Percentiles rank a stretch among this genome's conserved stretches.
Evolutionary conservation across 2,329 filamentous ascomycete genomes (phyloP).

Genomic region (Magnaporthiopsis incrustans): DNA sequence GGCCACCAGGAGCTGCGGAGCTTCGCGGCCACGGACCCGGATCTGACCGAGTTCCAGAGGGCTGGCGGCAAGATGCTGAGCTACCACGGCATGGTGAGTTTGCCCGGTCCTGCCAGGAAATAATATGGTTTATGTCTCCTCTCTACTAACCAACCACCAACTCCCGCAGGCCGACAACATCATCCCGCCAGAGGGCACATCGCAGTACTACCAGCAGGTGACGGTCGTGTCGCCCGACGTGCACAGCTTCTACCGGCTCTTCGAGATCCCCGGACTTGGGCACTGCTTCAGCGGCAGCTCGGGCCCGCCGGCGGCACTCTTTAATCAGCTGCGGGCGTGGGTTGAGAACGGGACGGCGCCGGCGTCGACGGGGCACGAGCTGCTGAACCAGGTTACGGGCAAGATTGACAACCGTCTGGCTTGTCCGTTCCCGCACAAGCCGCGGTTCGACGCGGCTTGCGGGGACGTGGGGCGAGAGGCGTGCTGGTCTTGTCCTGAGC

Average conservation of each 20-base stretch:
- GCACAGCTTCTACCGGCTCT: conserved; percentile 24
- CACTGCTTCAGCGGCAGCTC: conserved; percentile 24
- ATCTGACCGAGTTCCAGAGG: conserved; percentile 31
- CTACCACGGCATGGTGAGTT: conserved; percentile 28
- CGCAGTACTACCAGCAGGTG: conserved; percentile 19
- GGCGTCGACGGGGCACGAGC: conserved; percentile 6
- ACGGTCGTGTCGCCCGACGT: conserved; percentile 14
- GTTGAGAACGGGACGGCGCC: conserved; percentile 17
- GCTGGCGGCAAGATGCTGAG: conserved; percentile 40
- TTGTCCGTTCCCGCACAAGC: conserved; percentile 26
- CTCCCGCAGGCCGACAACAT: conserved; percentile 11
- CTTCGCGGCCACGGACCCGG: conserved; percentile 26
- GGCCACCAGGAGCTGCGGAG: neutral
- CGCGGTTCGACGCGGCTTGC: conserved; percentile 15
- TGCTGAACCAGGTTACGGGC: neutral
- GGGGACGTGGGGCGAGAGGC: neutral
- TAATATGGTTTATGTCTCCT: too few relatives aligned
- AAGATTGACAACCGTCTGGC: conserved; percentile 24
- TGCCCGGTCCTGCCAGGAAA: conserved; percentile 13
- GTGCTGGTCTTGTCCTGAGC: conserved; percentile 4
- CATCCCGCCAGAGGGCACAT: conserved; percentile 10
- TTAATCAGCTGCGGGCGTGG: conserved; percentile 21
- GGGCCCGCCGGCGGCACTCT: conserved; percentile 16
- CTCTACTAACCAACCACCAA: neutral
- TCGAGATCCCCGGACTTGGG: conserved; percentile 21